These are phyloP conservation scores for Penicillium vulpinum DNA, from an alignment of 2,329 filamentous ascomycete species.

Conservation along the genomic window DNA sequence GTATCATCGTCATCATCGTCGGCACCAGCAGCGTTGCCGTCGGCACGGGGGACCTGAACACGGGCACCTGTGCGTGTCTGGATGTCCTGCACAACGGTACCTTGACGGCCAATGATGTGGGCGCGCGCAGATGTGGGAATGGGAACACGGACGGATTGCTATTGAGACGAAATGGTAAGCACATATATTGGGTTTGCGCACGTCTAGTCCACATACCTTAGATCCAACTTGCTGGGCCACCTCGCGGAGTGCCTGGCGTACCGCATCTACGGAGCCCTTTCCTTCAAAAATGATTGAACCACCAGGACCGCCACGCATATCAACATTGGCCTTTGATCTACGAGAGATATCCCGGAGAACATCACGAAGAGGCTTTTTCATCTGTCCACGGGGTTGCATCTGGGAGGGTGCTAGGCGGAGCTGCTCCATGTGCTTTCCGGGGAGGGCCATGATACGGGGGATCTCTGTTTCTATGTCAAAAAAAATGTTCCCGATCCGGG, in stretches of 20 bases:
- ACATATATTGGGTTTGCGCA: neutral
- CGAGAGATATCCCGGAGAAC: slow-evolving; percentile 90
- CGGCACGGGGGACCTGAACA: slow-evolving; percentile 83
- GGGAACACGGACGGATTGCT: slow-evolving; percentile 71
- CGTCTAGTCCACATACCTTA: slow-evolving; percentile 59
- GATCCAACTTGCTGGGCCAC: slow-evolving; percentile 83
- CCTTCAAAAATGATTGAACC: slow-evolving; percentile 80
- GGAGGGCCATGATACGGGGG: slow-evolving; percentile 68
- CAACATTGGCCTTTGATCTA: slow-evolving; percentile 82
- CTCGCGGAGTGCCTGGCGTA: slow-evolving; percentile 85
- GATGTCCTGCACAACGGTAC: slow-evolving; percentile 84
- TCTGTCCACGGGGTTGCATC: slow-evolving; percentile 71
- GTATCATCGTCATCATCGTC: slow-evolving; percentile 76
- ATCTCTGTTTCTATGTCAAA: slow-evolving; percentile 27
- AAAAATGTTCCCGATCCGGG: slow-evolving; percentile 21
- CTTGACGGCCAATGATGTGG: slow-evolving; percentile 90
- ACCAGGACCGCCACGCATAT: slow-evolving; percentile 70
- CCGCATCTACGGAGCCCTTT: slow-evolving; percentile 77
- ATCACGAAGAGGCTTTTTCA: slow-evolving; percentile 83
- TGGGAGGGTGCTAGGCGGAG: slow-evolving; percentile 73
- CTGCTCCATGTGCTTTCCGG: slow-evolving; percentile 77
- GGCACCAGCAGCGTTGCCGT: slow-evolving; percentile 63
- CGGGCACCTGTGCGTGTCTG: slow-evolving; percentile 86
- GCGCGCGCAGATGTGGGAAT: slow-evolving; percentile 81
- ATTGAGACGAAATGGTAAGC: slow-evolving; percentile 4